phyloP scores from a whole-genome alignment of 352 stramenopile genomes.

The Phytopythium boreale region DNA sequence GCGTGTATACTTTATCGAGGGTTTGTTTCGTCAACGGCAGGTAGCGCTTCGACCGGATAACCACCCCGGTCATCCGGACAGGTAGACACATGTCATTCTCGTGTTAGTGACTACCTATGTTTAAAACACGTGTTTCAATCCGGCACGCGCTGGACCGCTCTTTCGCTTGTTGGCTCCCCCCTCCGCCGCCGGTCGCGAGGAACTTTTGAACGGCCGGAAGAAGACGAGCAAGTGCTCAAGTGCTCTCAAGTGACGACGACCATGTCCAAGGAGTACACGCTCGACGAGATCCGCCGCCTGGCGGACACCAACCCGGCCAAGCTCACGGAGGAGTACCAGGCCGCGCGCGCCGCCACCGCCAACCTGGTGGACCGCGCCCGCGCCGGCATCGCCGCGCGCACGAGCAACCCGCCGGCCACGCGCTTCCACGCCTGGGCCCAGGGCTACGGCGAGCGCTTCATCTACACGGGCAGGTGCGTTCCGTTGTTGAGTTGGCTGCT shows the following conservation, averaged over 20 bases:
- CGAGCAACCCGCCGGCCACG: constrained; percentile 44
- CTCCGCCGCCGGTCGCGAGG: background rate
- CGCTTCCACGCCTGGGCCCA: constrained; percentile 70
- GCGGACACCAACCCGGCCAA: constrained; percentile 70
- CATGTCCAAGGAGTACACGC: constrained; percentile 75
- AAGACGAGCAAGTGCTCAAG: constrained; percentile 1
- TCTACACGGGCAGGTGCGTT: constrained; percentile 60
- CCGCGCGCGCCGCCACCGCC: constrained; percentile 53
- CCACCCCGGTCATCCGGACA: background rate
- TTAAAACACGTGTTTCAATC: background rate
- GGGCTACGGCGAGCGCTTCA: constrained; percentile 70
- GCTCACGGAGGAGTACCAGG: constrained; percentile 70
- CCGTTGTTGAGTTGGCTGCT: background rate
- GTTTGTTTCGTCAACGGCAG: background rate
- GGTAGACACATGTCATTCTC: background rate
- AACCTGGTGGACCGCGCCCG: constrained; percentile 63
- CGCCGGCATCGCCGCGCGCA: constrained; percentile 57
- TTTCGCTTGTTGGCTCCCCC: background rate
- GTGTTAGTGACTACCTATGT: background rate
- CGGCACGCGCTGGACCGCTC: background rate
- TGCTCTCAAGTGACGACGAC: constrained; percentile 14
- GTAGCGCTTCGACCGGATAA: too few species aligned
- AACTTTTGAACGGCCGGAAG: constrained; percentile 24
- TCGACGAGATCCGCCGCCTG: constrained; percentile 79
- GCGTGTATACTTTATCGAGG: background rate